Conservation (phyloP, 768 basidiomycete genomes). For the Phanerochaete sordida region DNA sequence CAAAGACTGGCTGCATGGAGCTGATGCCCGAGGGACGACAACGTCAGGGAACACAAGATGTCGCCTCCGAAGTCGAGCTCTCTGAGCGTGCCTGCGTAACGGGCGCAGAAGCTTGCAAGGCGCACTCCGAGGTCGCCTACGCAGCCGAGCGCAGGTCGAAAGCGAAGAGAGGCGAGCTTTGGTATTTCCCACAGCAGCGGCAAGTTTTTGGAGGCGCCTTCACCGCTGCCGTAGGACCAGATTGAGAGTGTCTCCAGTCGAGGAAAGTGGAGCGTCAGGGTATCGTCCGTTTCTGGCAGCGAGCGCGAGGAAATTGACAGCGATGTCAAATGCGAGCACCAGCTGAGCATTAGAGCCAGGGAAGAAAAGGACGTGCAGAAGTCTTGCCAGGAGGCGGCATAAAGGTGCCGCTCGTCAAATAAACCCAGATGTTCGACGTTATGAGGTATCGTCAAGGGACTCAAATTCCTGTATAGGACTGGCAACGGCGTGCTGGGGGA, state of each 20-base stretch:
- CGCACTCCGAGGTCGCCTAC: background rate
- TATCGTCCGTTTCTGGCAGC: background rate
- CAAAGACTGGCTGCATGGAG: too few relatives aligned
- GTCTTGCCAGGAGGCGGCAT: too few relatives aligned
- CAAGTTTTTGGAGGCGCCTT: background rate
- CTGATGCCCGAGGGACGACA: too few relatives aligned
- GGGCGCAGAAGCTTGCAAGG: background rate
- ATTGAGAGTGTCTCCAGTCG: background rate
- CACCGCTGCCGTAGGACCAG: background rate
- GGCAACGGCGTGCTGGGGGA: background rate
- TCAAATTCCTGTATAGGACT: background rate
- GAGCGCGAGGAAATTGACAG: background rate
- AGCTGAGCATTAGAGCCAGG: background rate
- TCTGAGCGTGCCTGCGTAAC: background rate
- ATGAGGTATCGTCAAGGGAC: background rate
- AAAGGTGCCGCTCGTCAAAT: background rate
- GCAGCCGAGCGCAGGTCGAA: background rate
- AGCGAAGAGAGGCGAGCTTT: background rate
- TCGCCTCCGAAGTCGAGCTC: background rate
- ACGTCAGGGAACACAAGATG: too few relatives aligned
- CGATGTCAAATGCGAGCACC: background rate
- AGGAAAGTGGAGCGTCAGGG: background rate
- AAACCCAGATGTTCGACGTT: background rate
- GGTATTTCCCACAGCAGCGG: background rate
- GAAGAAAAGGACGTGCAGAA: background rate